These are phyloP conservation scores for Cyanodermella asteris DNA, from an alignment of 2,329 filamentous ascomycete species.

Conservation along the genomic window DNA sequence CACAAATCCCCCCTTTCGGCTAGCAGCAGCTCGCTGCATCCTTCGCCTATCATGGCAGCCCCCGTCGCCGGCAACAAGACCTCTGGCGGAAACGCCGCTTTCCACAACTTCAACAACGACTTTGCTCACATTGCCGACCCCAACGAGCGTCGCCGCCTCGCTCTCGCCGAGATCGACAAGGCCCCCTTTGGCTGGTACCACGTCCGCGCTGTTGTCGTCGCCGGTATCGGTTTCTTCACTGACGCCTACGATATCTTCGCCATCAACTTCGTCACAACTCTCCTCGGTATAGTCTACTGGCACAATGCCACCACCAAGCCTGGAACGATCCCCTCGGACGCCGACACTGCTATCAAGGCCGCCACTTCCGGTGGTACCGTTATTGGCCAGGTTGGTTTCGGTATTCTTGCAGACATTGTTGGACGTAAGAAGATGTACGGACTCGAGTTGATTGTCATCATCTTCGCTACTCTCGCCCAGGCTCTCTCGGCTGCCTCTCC, in stretches of 20 bases:
- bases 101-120: conserved; percentile 60
- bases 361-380: conserved; percentile 68
- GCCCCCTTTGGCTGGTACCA: conserved; percentile 73
- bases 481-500: conserved; percentile 41
- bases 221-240: conserved; percentile 74
- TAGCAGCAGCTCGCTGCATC: no score
- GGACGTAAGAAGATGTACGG: conserved; percentile 74
- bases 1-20: no score
- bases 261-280: conserved; percentile 48
- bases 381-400: conserved; percentile 61
- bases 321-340: conserved; percentile 37
- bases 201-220: conserved; percentile 52
- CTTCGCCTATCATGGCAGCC: no score
- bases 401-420: conserved; percentile 53
- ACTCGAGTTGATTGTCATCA: conserved; percentile 58
- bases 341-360: conserved; percentile 69
- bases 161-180: conserved; percentile 63
- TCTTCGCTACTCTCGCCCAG: conserved; percentile 55
- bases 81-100: conserved; percentile 44
- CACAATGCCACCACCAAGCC: conserved; percentile 15
- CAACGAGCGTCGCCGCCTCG: conserved; percentile 57
- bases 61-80: no score
- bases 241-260: conserved; percentile 72
- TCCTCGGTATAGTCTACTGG: conserved; percentile 65
- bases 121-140: conserved; percentile 42